These are phyloP conservation scores for Pichia sp. DNA, from an alignment of 1,139 yeast species.

Conservation along the genomic window DNA sequence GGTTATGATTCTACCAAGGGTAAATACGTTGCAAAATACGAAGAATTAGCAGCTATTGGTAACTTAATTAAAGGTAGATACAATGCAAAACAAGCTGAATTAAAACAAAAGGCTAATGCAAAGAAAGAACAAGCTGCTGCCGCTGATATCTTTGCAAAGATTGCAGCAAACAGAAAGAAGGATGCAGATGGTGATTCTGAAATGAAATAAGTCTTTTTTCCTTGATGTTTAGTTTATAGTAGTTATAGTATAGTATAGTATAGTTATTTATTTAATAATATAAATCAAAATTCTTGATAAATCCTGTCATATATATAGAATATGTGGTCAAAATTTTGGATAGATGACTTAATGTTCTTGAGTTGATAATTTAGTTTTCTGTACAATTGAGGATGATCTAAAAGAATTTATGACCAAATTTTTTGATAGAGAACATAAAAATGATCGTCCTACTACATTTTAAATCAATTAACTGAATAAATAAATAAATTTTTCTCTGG, in stretches of 20 bases:
- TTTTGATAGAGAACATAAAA: too few relatives aligned
- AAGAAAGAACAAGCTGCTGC: constrained; percentile 70
- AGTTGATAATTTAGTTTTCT: too few relatives aligned
- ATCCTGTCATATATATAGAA: constrained; percentile 1
- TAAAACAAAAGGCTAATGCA: constrained; percentile 80
- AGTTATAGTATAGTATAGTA: background rate
- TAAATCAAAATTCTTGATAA: background rate
- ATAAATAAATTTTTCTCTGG: too few relatives aligned
- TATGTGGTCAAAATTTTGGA: too few relatives aligned
- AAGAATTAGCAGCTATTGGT: constrained; percentile 92
- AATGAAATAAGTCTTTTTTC: constrained; percentile 27
- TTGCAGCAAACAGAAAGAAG: constrained; percentile 58
- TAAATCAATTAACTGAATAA: too few relatives aligned
- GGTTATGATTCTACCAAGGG: constrained; percentile 97
- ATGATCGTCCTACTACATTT: too few relatives aligned
- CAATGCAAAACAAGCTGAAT: constrained; percentile 90
- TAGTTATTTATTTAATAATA: background rate
- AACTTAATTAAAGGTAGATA: constrained; percentile 95
- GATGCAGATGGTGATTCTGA: constrained; percentile 39
- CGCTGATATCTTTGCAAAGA: constrained; percentile 36
- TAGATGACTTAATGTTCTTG: too few relatives aligned
- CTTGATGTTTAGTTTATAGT: background rate
- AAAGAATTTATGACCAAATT: too few relatives aligned
- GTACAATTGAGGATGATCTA: too few relatives aligned
- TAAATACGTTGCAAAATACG: constrained; percentile 95